These are phyloP conservation scores for Hansenula sp. DNA, from an alignment of 1,139 yeast genomes.

Conservation along the genomic window DNA sequence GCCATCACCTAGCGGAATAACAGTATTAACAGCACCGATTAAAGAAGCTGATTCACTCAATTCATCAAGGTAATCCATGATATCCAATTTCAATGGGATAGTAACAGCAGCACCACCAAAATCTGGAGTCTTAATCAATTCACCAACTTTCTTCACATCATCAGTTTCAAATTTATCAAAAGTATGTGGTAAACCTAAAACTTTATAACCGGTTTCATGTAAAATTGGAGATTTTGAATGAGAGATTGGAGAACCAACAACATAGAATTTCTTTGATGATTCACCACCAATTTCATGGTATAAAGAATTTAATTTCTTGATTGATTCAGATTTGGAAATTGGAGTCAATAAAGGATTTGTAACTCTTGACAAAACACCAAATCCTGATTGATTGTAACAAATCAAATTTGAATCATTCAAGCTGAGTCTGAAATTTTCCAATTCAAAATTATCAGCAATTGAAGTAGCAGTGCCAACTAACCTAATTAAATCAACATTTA, in stretches of 20 bases:
- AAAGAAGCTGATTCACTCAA: constrained; percentile 66
- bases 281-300: constrained; percentile 53
- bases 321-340: constrained; percentile 72
- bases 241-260: constrained; percentile 77
- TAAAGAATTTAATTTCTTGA: constrained; percentile 56
- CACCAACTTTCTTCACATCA: constrained; percentile 47
- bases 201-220: constrained; percentile 72
- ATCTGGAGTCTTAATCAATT: constrained; percentile 39
- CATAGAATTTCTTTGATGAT: constrained; percentile 56
- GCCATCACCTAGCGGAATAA: constrained; percentile 53
- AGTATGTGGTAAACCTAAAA: constrained; percentile 72
- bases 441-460: constrained; percentile 61
- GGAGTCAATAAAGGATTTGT: constrained; percentile 78
- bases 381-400: constrained; percentile 76
- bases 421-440: constrained; percentile 61
- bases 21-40: constrained; percentile 94
- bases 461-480: constrained; percentile 73
- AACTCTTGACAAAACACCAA: constrained; percentile 77
- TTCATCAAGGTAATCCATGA: constrained; percentile 59
- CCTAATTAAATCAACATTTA: constrained; percentile 73
- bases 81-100: constrained; percentile 81
- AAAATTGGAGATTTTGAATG: constrained; percentile 88
- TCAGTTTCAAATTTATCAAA: constrained; percentile 68
- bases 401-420: constrained; percentile 59
- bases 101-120: constrained; percentile 94